phyloP scores from a whole-genome alignment of 2,329 filamentous ascomycete species.

The Talaromyces sp. region DNA sequence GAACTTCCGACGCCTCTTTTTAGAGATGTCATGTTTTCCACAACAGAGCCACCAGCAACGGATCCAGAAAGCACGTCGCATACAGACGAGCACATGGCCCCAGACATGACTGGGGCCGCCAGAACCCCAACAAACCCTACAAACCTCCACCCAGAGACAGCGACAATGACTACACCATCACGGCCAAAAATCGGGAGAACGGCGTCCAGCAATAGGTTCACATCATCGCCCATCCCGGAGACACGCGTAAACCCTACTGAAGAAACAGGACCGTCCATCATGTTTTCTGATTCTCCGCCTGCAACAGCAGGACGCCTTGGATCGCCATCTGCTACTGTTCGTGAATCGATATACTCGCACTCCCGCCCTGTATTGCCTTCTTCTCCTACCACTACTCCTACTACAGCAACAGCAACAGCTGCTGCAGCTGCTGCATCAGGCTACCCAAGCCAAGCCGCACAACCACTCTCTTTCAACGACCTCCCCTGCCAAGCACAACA shows the following conservation, averaged over 20 bases:
- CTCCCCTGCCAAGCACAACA: conserved; percentile 80
- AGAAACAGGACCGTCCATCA: conserved; percentile 64
- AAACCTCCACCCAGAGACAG: neutral
- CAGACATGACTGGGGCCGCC: neutral
- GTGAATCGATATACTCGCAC: conserved; percentile 36
- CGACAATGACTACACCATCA: conserved; percentile 10
- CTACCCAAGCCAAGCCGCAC: conserved; percentile 55
- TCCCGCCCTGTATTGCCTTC: conserved; percentile 17
- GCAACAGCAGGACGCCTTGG: conserved; percentile 15
- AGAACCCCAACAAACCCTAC: neutral
- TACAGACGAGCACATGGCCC: neutral
- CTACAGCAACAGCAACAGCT: conserved; percentile 15
- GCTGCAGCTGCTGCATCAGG: conserved; percentile 31
- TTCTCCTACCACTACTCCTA: conserved; percentile 14
- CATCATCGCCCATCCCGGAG: conserved; percentile 67
- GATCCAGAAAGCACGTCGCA: neutral
- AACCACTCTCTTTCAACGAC: conserved; percentile 80
- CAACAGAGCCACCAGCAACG: neutral
- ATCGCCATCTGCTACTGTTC: conserved; percentile 14
- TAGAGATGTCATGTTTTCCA: neutral
- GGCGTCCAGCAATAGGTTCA: conserved; percentile 50
- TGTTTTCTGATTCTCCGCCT: conserved; percentile 59
- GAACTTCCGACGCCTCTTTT: conserved; percentile 1
- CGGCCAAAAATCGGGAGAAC: conserved; percentile 26
- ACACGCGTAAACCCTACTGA: conserved; percentile 63